These are phyloP conservation scores for Gnomoniopsis smithogilvyi DNA, from an alignment of 2,329 filamentous ascomycete species.

Conservation along the genomic window DNA sequence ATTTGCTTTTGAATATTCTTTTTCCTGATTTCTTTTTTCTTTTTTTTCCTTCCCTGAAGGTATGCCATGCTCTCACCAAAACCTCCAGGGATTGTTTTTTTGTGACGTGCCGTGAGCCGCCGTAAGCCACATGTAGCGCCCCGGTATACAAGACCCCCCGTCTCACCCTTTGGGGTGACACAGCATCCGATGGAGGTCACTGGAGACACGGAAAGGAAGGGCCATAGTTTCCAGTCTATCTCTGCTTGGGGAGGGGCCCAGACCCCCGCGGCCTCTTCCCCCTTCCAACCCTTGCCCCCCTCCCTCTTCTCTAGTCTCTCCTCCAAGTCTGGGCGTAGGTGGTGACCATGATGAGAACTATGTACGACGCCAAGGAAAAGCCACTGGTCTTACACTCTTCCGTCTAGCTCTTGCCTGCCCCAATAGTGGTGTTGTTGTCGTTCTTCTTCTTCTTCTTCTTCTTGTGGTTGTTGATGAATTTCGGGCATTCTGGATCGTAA, in stretches of 20 bases:
- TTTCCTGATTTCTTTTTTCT: no score
- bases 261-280: background rate
- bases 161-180: conserved; percentile 8
- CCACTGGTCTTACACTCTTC: background rate
- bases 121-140: conserved; percentile 8
- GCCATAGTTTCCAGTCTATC: background rate
- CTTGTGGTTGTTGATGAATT: no score
- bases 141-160: background rate
- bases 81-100: background rate
- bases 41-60: background rate
- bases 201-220: conserved; percentile 4
- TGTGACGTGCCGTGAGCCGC: background rate
- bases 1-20: background rate
- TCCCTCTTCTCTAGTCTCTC: conserved; percentile 7
- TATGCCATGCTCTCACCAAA: background rate
- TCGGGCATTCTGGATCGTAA: no score
- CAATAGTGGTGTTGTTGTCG: no score
- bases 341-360: conserved; percentile 12
- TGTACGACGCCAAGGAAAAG: conserved; percentile 8
- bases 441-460: no score
- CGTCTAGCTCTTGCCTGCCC: background rate
- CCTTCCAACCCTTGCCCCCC: background rate
- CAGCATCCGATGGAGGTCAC: conserved; percentile 16
- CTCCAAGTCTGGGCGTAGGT: background rate
- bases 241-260: background rate